phyloP scores from a whole-genome alignment of 1,139 yeast genomes.

The Nakaseomyces nivariensis region DNA sequence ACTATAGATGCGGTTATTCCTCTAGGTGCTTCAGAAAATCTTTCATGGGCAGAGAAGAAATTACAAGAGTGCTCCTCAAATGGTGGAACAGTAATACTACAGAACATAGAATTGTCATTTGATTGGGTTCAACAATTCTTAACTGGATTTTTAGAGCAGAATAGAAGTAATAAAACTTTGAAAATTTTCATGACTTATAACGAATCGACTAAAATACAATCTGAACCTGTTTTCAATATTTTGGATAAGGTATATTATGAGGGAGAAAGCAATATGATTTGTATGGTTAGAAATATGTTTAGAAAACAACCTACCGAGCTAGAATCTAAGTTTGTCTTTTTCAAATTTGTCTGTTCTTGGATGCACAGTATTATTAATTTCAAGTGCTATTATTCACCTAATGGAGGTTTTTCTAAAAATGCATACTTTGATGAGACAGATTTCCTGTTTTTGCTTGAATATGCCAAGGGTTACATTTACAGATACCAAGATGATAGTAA shows the following conservation, averaged over 20 bases:
- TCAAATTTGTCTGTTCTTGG: background rate
- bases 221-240: background rate
- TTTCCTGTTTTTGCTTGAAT: background rate
- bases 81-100: conserved; percentile 64
- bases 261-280: background rate
- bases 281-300: background rate
- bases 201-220: background rate
- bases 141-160: conserved; percentile 9
- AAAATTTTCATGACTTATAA: conserved; percentile 16
- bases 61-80: conserved; percentile 37
- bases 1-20: conserved; percentile 34
- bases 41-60: conserved; percentile 44
- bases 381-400: background rate
- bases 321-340: background rate
- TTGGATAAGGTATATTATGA: background rate
- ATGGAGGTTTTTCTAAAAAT: background rate
- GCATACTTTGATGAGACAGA: background rate
- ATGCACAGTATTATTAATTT: background rate
- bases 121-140: conserved; percentile 43
- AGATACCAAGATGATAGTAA: background rate
- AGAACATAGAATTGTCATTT: conserved; percentile 67
- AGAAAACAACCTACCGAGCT: background rate
- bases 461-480: background rate
- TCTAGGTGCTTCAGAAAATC: conserved; percentile 69
- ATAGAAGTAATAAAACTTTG: conserved; percentile 5